Base-by-base conservation (phyloP, 305 asterid genomes). In the Fraxinus baroniana region DNA sequence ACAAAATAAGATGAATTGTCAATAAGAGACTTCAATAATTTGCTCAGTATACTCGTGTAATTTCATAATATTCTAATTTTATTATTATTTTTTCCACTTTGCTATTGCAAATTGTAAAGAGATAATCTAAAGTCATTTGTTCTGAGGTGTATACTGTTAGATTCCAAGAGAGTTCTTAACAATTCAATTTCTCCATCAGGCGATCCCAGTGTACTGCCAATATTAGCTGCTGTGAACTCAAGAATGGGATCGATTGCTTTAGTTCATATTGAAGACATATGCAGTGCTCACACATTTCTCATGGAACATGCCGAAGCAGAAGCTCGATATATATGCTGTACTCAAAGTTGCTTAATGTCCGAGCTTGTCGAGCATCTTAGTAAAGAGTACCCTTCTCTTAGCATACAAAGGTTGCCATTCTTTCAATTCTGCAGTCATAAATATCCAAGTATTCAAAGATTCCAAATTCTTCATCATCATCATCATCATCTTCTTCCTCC, bases 171-270 rank as follows among this genome's bases (percentile, higher is more conserved):
- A 64, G 30, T 76, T 10, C 70, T 12, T 70, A 75, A 33, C n/a
- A 20, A n/a, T 26, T 60, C 28, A 6, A 37, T 73, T 39, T 64
- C 30, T 77, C 7, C 24, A 41, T 74, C 36, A 93, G 97, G 93
- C 77, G 93, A 95, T 77, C 85, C 88, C 36, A 85, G 78, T 83
- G 9, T 89, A 82, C 85, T 87, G 77, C 87, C 92, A 3, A 88
- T 95, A 74, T 80, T 95, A 18, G 60, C 70, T n/a, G 88, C 92
- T 7, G 97, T 95, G 80, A 93, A 88, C 86, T 76, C 92, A 24
- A 87, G 98, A 88, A 95, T 93, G 98, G 98, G 97, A 87, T 93
- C 98, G 0, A 87, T 93, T 44, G 94, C 95, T 17, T 79, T 93
- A 80, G 92, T 91, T 81, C 98, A 93, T 87, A 83, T 91, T 3